Conservation (phyloP, 257 asterid species). For the Capsicum rhomboideum region DNA sequence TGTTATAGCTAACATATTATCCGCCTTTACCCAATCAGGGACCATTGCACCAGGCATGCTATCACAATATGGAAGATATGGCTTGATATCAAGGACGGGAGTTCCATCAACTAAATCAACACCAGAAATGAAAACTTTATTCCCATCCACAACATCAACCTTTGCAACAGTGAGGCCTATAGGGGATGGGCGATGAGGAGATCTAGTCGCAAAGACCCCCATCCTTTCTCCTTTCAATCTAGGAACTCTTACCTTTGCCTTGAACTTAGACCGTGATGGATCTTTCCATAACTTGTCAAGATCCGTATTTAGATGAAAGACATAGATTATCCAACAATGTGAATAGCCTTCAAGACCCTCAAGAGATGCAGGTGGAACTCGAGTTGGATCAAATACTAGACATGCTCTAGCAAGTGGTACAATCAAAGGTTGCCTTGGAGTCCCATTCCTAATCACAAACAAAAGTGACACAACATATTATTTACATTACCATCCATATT, state of each 20-base stretch:
- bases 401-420: constrained; percentile 92
- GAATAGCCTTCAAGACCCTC: constrained; percentile 88
- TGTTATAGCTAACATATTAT: constrained; percentile 51
- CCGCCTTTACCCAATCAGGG: constrained; percentile 90
- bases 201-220: constrained; percentile 93
- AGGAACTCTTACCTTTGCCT: constrained; percentile 98
- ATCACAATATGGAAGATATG: constrained; percentile 93
- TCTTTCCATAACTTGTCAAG: constrained; percentile 86
- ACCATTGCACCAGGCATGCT: constrained; percentile 59
- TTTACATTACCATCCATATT: neutral
- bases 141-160: constrained; percentile 71
- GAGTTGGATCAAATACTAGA: constrained; percentile 51
- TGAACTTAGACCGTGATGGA: constrained; percentile 75
- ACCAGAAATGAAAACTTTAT: constrained; percentile 64
- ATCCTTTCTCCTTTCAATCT: constrained; percentile 70
- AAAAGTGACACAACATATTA: neutral
- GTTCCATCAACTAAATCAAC: constrained; percentile 98
- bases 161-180: constrained; percentile 96
- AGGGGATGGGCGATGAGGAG: constrained; percentile 99
- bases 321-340: constrained; percentile 90
- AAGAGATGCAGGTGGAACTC: constrained; percentile 80
- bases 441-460: constrained; percentile 39
- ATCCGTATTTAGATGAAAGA: constrained; percentile 88
- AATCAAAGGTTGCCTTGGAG: constrained; percentile 96
- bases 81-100: constrained; percentile 93